Base-by-base conservation (phyloP, 129 eudicot species). In the Centella asiatica region DNA sequence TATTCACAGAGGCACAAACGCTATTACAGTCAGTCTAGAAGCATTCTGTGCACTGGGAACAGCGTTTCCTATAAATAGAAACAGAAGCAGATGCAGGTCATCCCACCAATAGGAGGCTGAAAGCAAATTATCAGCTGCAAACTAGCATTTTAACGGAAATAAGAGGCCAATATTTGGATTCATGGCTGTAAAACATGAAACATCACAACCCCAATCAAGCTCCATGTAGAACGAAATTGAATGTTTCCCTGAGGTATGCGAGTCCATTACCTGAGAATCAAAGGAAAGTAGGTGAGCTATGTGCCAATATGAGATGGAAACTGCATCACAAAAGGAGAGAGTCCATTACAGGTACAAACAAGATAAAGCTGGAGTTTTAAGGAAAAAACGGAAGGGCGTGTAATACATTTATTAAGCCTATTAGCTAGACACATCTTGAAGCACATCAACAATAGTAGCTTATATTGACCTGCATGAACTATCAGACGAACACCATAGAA, bases 1-100 rank as follows among this genome's bases (percentile, higher is more conserved):
- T 85, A 78, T 78, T 72, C 81, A 85, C 85, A 85, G 50, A 66
- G 62, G 70, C 71, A 29, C 73, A 67, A 57, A 66, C 46, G 60
- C 74, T 69, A 77, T 72, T 68, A 74, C 76, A 71, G 71, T 68
- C 72, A 65, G 44, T 71, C 64, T 73, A 69, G 60, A 60, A 54
- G 48, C 72, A 57, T 58, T 58, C 64, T 31, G 64, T 64, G 64
- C 49, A 39, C 55, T 52, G 60, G 42, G 37, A 57, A 34, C 40
- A 60, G 74, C 73, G 71, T 61, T 44, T 49, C 64, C 70, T 59
- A 57, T 58, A 15, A 23, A 47, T 44, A 19, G 52, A 70, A 68
- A 55, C n/a, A 40, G 32, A 31, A 62, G 67, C 57, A 67, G 58
- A 64, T 61, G 52, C 26, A 56, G 64, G n/a, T 42, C 59, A 29